These are phyloP conservation scores for Hyphopichia khmerensis DNA, from an alignment of 1,139 yeast genomes.

Conservation along the genomic window DNA sequence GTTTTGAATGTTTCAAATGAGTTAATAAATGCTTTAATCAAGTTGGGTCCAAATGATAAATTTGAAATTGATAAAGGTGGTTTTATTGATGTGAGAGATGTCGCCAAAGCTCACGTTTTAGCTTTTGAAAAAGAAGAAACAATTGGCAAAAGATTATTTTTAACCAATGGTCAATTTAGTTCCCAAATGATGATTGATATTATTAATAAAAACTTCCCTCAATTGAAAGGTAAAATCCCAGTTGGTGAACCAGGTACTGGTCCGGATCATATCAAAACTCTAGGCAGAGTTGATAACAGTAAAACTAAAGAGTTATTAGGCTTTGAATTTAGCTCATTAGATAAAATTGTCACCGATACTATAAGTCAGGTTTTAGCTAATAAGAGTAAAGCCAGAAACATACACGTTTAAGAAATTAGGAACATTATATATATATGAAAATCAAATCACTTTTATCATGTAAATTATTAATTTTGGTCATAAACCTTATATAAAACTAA, in stretches of 20 bases:
- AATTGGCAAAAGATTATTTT: conserved; percentile 24
- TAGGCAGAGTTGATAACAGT: conserved; percentile 20
- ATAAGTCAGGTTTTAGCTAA: conserved; percentile 1
- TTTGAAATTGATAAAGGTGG: conserved; percentile 32
- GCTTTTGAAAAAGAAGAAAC: conserved; percentile 28
- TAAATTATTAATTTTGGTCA: too few relatives aligned
- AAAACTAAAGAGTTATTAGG: conserved; percentile 27
- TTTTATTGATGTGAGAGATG: conserved; percentile 40
- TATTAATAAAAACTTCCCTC: conserved; percentile 26
- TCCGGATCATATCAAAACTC: conserved; percentile 16
- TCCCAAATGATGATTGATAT: conserved; percentile 34
- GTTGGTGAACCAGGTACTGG: conserved; percentile 28
- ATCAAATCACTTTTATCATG: too few relatives aligned
- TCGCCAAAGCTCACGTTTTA: conserved; percentile 35
- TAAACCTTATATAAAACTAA: not conserved
- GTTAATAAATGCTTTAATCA: conserved; percentile 23
- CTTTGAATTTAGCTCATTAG: conserved; percentile 19
- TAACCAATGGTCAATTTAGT: conserved; percentile 28
- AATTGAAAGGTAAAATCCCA: conserved; percentile 23
- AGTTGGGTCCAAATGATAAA: conserved; percentile 17
- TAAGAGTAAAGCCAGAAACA: not conserved
- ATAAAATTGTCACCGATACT: conserved; percentile 2
- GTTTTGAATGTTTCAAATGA: conserved; percentile 39
- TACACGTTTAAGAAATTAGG: too few relatives aligned
- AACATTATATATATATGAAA: too few relatives aligned